phyloP scores from a whole-genome alignment of 495 filamentous ascomycete genomes.

The Xylaria acuta region DNA sequence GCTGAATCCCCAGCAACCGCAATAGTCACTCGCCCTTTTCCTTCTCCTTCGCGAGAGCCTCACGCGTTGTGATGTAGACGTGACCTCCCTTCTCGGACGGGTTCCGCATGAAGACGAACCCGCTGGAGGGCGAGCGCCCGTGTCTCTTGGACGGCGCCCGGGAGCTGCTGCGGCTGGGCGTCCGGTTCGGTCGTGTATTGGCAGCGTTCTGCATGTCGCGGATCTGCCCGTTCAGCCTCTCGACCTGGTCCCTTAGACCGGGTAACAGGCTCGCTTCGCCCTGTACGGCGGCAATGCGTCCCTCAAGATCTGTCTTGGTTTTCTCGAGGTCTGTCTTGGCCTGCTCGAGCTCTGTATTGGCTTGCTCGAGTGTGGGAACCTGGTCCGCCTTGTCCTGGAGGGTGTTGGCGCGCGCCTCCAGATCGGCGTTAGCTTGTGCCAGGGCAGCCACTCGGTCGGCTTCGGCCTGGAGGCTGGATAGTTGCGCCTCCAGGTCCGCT shows the following conservation, averaged over 20 bases:
- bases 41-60: constrained; percentile 30
- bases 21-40: constrained; percentile 26
- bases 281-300: constrained; percentile 4
- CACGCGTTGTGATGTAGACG: constrained; percentile 37
- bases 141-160: constrained; percentile 34
- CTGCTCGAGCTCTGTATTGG: constrained; percentile 29
- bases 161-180: constrained; percentile 38
- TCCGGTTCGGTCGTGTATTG: neutral
- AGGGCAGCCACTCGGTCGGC: constrained; percentile 44
- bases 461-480: constrained; percentile 43
- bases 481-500: constrained; percentile 41
- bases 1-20: constrained; percentile 17
- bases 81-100: constrained; percentile 30
- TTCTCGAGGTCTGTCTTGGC: constrained; percentile 21
- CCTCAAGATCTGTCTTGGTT: constrained; percentile 22
- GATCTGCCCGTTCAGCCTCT: constrained; percentile 21
- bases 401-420: constrained; percentile 35
- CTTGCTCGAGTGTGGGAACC: constrained; percentile 33
- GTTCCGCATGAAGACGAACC: constrained; percentile 39
- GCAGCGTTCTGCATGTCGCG: constrained; percentile 11
- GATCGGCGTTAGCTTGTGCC: constrained; percentile 40
- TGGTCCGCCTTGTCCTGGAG: constrained; percentile 36
- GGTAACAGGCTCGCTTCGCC: constrained; percentile 18
- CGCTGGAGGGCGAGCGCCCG: constrained; percentile 31
- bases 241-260: constrained; percentile 22